Base-by-base conservation (phyloP, 345 rosid genomes). In the Heritiera littoralis region DNA sequence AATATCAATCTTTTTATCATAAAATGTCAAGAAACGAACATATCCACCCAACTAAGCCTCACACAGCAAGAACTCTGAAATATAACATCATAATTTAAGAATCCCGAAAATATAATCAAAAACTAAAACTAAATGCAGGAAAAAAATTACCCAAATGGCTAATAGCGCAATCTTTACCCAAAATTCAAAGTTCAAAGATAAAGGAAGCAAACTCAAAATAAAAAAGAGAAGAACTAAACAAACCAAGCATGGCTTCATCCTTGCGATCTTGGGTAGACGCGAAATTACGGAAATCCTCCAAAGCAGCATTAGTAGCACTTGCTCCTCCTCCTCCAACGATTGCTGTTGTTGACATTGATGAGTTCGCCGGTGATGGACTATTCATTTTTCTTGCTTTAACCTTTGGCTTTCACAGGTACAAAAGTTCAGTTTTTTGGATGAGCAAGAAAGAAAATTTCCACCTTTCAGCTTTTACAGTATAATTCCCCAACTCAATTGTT, bases 301-400 rank as follows among this genome's bases (percentile, higher is more conserved):
- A 46, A 55, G 86, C 78, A 49, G 89, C 85, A 59, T 83, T 90
- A 71, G 86, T 84, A 49, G 85, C 78, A 77, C 90, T 86, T 20
- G 90, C 85, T 30, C 91, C 94, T 20, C 92, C 94, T 23, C 92
- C 94, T 23, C 94, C 93, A 10, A 77, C 86, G 54, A 92, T 86
- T 45, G 93, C 93, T 13, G 97, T 86, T 7, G 95, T 93, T 35
- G 98, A 92, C 35, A 89, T 84, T 38, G 94, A 88, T 54, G 98
- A 92, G 79, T 85, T 87, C 23, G 91, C 92, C 6, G 97, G 95
- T 48, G 98, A 93, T 23, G 91, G 84, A 76, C 91, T 88, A 79
- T 80, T 93, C 98, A 93, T 90, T 23, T 23, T 23, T 23, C 28
- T 23, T 23, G 28, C 28, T 23, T 23, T 23, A 23, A 23, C 28